Base-by-base conservation (phyloP, 495 filamentous ascomycete species). In the Aspergillus hancockii region DNA sequence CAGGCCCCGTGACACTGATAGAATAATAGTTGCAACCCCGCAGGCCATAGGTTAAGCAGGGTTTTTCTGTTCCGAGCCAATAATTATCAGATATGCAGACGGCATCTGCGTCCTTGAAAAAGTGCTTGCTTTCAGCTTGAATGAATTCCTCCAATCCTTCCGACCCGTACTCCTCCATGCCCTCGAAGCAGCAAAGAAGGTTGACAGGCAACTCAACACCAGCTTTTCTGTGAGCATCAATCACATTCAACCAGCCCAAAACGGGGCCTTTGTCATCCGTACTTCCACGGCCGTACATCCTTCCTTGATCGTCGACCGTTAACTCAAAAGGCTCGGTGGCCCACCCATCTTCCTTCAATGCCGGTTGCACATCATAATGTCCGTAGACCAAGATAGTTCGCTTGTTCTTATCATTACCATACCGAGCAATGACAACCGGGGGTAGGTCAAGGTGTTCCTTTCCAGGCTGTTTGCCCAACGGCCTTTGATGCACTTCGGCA, bases 1-100 rank as follows among this genome's bases (percentile, higher is more conserved):
- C 93, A 14, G 95, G 94, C 9, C 94, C 94, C 3, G 85, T 89
- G 53, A 99, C 77, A 68, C 89, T 87, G 60, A 99, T 71, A 58
- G 85, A 88, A 80, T 98, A 99, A 82, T 98, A 98, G 74, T 92
- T 97, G 85, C 90, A 93, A 13, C 94, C 94, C 45, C 94, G 90
- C n/a, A 99, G 86, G 43, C 95, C 95, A 72, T 99, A 99, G 12
- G 95, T 98, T 56, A 99, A 75, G 65, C 95, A 99, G 3, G 95
- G 95, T 76, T 96, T 96, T 83, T 98, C 90, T 8, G 94, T 96
- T 34, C 94, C 94, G 16, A 99, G 88, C 95, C 95, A 99, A 86
- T 99, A 99, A 81, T 99, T 99, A 75, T 99, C 95, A 51, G 90
- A 95, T 67, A 99, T 99, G 80, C 95, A 98, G 19, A 97, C 93